These are phyloP conservation scores for Ascochyta rabiei DNA, from an alignment of 2,329 filamentous ascomycete genomes.

Conservation along the genomic window DNA sequence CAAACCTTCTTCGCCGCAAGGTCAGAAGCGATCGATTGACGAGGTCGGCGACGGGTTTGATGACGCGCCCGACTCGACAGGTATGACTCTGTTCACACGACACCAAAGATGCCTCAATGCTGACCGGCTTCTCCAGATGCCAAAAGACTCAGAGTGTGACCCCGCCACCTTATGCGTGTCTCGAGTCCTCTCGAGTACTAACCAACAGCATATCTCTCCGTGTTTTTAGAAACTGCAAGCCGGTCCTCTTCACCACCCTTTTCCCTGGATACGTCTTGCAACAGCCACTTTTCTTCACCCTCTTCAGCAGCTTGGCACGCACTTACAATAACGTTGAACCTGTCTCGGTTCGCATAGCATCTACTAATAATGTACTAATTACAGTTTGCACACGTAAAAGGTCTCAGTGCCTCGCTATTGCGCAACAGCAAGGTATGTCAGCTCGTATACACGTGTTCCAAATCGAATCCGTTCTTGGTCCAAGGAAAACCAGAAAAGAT, in stretches of 20 bases:
- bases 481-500: background rate
- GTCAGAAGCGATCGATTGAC: conserved; percentile 42
- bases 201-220: conserved; percentile 20
- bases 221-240: background rate
- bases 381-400: conserved; percentile 3
- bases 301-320: background rate
- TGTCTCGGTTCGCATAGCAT: background rate
- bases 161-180: conserved; percentile 28
- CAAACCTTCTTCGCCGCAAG: conserved; percentile 34
- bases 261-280: background rate
- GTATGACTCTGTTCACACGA: conserved; percentile 21
- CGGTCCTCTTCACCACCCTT: background rate
- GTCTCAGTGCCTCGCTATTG: background rate
- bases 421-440: conserved; percentile 15
- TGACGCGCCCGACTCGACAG: conserved; percentile 35
- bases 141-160: conserved; percentile 42
- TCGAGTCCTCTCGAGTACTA: conserved; percentile 22
- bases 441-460: background rate
- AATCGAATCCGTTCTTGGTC: background rate
- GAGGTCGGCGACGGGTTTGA: conserved; percentile 39
- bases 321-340: background rate
- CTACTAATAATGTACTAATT: conserved; percentile 14
- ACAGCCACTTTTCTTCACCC: background rate
- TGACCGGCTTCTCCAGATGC: conserved; percentile 31
- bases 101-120: conserved; percentile 8